Percentiles rank a stretch among this genome's conserved stretches.
Conservation (phyloP, 441 rosid genomes). For the Arabidopsis lyrata region DNA sequence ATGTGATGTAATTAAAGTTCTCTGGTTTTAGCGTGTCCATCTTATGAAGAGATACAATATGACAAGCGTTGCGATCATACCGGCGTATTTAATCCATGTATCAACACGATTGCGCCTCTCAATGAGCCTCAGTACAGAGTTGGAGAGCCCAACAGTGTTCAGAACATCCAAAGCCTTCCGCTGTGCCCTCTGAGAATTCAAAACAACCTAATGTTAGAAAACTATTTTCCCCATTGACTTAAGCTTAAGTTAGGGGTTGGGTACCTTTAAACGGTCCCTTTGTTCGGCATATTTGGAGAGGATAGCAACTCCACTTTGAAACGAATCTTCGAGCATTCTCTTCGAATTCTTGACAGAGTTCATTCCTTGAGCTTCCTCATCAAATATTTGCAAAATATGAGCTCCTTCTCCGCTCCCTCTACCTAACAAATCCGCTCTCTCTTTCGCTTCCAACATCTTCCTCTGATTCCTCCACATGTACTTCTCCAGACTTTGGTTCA, state of each 20-base stretch:
- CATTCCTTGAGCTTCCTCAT: conserved; percentile 94
- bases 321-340: conserved; percentile 83
- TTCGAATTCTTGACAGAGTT: conserved; percentile 80
- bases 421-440: conserved; percentile 88
- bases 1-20: too few species aligned
- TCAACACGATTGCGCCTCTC: conserved; percentile 94
- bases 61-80: conserved; percentile 71
- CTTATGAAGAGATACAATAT: conserved; percentile 64
- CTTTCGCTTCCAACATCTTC: conserved; percentile 77
- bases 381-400: conserved; percentile 84
- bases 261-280: conserved; percentile 89
- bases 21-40: conserved; percentile 57
- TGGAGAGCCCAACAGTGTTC: conserved; percentile 92
- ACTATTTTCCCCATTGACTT: neutral
- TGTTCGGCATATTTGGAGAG: conserved; percentile 88
- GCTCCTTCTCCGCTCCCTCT: conserved; percentile 83
- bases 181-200: conserved; percentile 71
- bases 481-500: conserved; percentile 79
- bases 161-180: conserved; percentile 91
- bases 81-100: conserved; percentile 79
- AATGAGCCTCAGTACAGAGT: conserved; percentile 80
- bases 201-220: neutral
- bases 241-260: neutral
- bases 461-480: conserved; percentile 70
- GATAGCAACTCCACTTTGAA: conserved; percentile 81